phyloP scores from a whole-genome alignment of 768 basidiomycete genomes.

The Rhodosporidiobolus odoratus region DNA sequence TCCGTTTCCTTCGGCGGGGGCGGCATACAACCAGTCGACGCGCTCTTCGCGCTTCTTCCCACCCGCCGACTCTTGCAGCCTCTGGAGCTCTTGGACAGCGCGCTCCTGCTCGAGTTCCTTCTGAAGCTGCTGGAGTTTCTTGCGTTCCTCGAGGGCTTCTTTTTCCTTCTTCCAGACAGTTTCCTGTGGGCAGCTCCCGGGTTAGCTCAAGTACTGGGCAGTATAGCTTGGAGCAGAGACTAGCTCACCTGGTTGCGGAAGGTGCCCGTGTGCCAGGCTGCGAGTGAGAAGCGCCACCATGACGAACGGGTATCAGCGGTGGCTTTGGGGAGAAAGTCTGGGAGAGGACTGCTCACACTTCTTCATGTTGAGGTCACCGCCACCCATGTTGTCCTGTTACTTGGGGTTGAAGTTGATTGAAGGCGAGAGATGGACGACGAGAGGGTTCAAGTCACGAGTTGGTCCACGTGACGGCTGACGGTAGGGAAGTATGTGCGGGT shows the following conservation, averaged over 20 bases:
- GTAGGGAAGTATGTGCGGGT: no score
- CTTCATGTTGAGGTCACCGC: constrained; percentile 96
- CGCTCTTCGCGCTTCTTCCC: constrained; percentile 82
- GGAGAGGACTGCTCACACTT: constrained; percentile 44
- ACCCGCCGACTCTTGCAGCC: constrained; percentile 89
- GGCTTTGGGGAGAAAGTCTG: neutral
- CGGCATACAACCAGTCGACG: constrained; percentile 99
- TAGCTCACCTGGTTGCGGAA: constrained; percentile 29
- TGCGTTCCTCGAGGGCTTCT: constrained; percentile 96
- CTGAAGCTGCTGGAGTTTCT: constrained; percentile 90
- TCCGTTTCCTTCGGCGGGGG: constrained; percentile 81
- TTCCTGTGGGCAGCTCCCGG: constrained; percentile 66
- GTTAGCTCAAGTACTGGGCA: constrained; percentile 56
- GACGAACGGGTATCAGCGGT: neutral
- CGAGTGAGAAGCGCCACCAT: no score
- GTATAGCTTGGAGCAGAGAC: constrained; percentile 45
- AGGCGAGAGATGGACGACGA: neutral
- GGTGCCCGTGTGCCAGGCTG: constrained; percentile 38
- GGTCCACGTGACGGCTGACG: neutral
- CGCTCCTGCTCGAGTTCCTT: constrained; percentile 98
- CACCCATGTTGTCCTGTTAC: constrained; percentile 73
- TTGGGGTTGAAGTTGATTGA: neutral
- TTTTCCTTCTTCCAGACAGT: constrained; percentile 99
- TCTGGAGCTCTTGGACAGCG: constrained; percentile 90
- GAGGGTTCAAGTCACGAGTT: neutral